phyloP scores from a whole-genome alignment of 805 yeast species.

The Priceomyces carsonii region DNA sequence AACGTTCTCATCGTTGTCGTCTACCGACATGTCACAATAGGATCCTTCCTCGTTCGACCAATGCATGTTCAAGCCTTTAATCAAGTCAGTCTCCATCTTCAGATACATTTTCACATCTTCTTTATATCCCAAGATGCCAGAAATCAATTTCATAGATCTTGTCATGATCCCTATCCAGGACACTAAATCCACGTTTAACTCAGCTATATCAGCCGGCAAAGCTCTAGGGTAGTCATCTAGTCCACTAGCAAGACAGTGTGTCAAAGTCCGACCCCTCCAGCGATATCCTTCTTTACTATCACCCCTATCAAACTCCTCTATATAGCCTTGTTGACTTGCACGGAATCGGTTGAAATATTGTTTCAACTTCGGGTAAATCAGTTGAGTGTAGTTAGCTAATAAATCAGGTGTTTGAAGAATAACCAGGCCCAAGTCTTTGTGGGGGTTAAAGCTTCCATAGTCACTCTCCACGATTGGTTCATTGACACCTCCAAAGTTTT shows the following conservation, averaged over 20 bases:
- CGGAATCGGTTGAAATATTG: conserved; percentile 86
- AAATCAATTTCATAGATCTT: conserved; percentile 72
- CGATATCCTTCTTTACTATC: conserved; percentile 65
- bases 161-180: conserved; percentile 96
- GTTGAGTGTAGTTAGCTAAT: conserved; percentile 54
- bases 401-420: conserved; percentile 61
- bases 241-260: conserved; percentile 90
- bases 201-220: conserved; percentile 77
- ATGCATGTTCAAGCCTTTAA: conserved; percentile 66
- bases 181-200: conserved; percentile 83
- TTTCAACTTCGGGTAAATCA: conserved; percentile 74
- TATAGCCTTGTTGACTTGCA: conserved; percentile 72
- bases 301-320: conserved; percentile 67
- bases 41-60: conserved; percentile 70
- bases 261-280: conserved; percentile 89
- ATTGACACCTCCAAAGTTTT: conserved; percentile 24
- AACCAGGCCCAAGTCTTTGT: conserved; percentile 45
- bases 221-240: conserved; percentile 95
- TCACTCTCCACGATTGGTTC: conserved; percentile 26
- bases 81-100: conserved; percentile 54
- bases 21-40: conserved; percentile 83
- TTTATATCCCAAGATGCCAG: conserved; percentile 55
- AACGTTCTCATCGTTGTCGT: conserved; percentile 64
- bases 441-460: conserved; percentile 16
- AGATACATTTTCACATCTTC: conserved; percentile 61